These are phyloP conservation scores for Exophiala xenobiotica DNA, from an alignment of 2,329 filamentous ascomycete genomes.

Conservation along the genomic window DNA sequence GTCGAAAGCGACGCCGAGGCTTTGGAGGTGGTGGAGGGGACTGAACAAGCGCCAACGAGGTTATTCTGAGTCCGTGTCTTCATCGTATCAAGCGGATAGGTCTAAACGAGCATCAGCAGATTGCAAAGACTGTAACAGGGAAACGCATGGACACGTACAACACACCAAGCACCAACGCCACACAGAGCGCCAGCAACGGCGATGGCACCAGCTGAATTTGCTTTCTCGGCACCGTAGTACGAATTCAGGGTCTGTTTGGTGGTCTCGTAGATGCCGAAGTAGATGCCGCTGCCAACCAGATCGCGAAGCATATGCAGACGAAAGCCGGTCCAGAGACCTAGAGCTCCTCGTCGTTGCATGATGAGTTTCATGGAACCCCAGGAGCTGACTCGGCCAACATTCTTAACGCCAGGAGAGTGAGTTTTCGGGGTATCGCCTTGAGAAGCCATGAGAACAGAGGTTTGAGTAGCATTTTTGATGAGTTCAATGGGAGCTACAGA, in stretches of 20 bases:
- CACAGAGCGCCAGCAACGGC: slow-evolving; percentile 48
- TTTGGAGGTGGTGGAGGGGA: slow-evolving; percentile 1
- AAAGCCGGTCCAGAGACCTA: slow-evolving; percentile 48
- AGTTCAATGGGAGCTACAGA: slow-evolving; percentile 47
- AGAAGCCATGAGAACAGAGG: slow-evolving; percentile 45
- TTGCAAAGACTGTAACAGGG: not conserved
- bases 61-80: slow-evolving; percentile 51
- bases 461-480: slow-evolving; percentile 51
- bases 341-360: slow-evolving; percentile 42
- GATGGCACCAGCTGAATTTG: slow-evolving; percentile 43
- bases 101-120: slow-evolving; percentile 33
- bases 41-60: slow-evolving; percentile 36
- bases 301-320: slow-evolving; percentile 46
- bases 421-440: slow-evolving; percentile 7
- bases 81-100: slow-evolving; percentile 49
- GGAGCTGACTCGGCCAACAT: slow-evolving; percentile 43
- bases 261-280: slow-evolving; percentile 50
- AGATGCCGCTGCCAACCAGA: slow-evolving; percentile 46
- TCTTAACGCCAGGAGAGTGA: slow-evolving; percentile 15
- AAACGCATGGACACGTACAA: slow-evolving; percentile 37
- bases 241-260: slow-evolving; percentile 48
- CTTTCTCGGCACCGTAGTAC: slow-evolving; percentile 44
- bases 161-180: slow-evolving; percentile 49
- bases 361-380: slow-evolving; percentile 45
- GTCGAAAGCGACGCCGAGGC: slow-evolving; percentile 6